phyloP scores from a whole-genome alignment of 768 basidiomycete species.

The Trametes elegans region DNA sequence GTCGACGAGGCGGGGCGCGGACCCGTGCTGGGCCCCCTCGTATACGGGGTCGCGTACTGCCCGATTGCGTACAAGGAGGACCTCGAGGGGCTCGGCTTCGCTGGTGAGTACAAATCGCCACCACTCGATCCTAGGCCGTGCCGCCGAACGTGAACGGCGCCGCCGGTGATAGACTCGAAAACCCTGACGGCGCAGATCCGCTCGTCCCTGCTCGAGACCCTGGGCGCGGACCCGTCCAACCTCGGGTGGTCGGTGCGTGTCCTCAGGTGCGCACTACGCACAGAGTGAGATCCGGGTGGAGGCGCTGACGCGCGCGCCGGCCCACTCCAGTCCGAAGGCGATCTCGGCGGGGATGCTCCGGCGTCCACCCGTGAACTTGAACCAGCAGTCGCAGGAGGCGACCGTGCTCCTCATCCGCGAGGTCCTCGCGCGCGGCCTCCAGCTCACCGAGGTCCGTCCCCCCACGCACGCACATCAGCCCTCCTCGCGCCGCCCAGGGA shows the following conservation, averaged over 20 bases:
- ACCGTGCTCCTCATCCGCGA: conserved; percentile 87
- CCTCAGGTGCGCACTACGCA: conserved; percentile 45
- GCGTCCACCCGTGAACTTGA: conserved; percentile 80
- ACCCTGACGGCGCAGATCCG: conserved; percentile 74
- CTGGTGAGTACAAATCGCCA: conserved; percentile 51
- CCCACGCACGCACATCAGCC: neutral
- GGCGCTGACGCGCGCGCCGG: neutral
- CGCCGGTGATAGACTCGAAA: conserved; percentile 88
- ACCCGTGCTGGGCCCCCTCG: conserved; percentile 92
- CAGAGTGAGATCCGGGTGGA: too few species aligned
- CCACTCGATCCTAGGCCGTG: neutral
- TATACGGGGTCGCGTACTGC: conserved; percentile 95
- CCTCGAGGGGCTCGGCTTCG: conserved; percentile 83
- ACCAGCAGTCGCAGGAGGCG: conserved; percentile 84
- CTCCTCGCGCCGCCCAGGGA: neutral
- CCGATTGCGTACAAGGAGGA: conserved; percentile 71
- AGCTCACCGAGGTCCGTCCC: conserved; percentile 66
- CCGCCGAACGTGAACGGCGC: neutral
- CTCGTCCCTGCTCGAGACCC: conserved; percentile 57
- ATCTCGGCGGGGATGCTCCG: conserved; percentile 92
- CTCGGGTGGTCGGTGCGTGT: conserved; percentile 84
- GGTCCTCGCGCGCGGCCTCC: conserved; percentile 76
- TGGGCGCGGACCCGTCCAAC: conserved; percentile 68
- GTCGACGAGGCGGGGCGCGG: conserved; percentile 99
- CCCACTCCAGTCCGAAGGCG: conserved; percentile 67